Percentiles rank a stretch among this genome's conserved stretches.
Evolutionary conservation across 2,329 filamentous ascomycete genomes (phyloP).

Genomic region (Cercospora canescens): DNA sequence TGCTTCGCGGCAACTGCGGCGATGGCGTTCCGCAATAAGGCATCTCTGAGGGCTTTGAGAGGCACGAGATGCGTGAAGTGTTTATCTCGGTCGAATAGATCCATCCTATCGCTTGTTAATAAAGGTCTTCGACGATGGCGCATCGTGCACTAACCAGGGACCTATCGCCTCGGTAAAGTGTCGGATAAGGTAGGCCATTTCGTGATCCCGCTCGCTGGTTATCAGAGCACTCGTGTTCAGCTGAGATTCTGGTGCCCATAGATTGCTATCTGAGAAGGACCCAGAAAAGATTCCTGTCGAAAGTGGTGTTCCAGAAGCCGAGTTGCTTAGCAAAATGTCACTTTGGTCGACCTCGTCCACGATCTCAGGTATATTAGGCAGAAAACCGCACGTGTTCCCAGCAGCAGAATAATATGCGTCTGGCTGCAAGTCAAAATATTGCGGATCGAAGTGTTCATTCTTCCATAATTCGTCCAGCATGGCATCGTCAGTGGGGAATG

Average conservation of each 20-base stretch:
- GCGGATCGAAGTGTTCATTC: slow-evolving; percentile 31
- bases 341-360: slow-evolving; percentile 35
- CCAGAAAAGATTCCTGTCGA: slow-evolving; percentile 24
- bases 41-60: slow-evolving; percentile 54
- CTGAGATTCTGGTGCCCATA: slow-evolving; percentile 34
- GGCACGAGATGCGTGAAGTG: slow-evolving; percentile 64
- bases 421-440: slow-evolving; percentile 35
- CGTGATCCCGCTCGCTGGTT: slow-evolving; percentile 49
- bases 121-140: neutral
- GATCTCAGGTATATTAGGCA: slow-evolving; percentile 34
- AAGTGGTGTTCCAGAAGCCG: slow-evolving; percentile 24
- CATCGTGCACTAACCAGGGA: slow-evolving; percentile 46
- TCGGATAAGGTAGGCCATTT: slow-evolving; percentile 60
- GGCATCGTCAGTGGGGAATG: slow-evolving; percentile 18
- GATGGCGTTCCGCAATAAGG: slow-evolving; percentile 55
- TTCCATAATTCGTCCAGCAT: slow-evolving; percentile 26
- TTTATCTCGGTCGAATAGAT: slow-evolving; percentile 55
- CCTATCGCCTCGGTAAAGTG: slow-evolving; percentile 62
- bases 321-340: slow-evolving; percentile 24
- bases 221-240: slow-evolving; percentile 35
- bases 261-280: slow-evolving; percentile 26
- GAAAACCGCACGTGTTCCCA: slow-evolving; percentile 36
- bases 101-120: slow-evolving; percentile 42
- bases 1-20: slow-evolving; percentile 65
- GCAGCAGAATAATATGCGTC: slow-evolving; percentile 31